Conservation (phyloP, 177 flowering plant species). For the Vitis hybrid region DNA sequence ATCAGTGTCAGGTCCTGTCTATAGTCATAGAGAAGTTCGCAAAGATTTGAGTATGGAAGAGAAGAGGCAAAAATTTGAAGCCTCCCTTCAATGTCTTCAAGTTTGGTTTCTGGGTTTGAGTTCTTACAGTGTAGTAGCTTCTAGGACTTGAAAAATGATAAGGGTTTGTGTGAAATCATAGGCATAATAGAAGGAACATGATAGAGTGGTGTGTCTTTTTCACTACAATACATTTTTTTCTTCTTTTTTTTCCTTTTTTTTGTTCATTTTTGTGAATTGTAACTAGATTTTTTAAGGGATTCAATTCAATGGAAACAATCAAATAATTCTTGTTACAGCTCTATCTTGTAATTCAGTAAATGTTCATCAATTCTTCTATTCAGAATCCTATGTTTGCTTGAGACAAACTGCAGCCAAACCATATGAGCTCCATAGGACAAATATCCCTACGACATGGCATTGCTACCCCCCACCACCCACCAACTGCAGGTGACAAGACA, state of each 20-base stretch:
- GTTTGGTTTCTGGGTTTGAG: not conserved
- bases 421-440: not conserved
- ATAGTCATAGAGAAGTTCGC: not conserved
- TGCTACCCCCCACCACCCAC: not conserved
- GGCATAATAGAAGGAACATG: not conserved
- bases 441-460: not conserved
- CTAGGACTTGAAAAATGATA: not conserved
- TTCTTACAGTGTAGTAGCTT: not conserved
- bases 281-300: conserved; percentile 16
- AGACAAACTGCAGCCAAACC: not conserved
- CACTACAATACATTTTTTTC: not conserved
- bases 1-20: not conserved
- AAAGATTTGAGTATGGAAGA: not conserved
- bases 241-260: not conserved
- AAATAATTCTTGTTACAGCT: not conserved
- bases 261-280: conserved; percentile 14
- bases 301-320: conserved; percentile 11
- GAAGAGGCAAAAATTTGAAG: conserved; percentile 5
- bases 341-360: not conserved
- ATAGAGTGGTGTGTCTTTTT: not conserved
- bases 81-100: not conserved
- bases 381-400: conserved; percentile 1
- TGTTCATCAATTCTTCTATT: not conserved
- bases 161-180: not conserved
- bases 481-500: too few species aligned